These are phyloP conservation scores for Ephemerocybe angulata DNA, from an alignment of 768 basidiomycete genomes.

Conservation along the genomic window DNA sequence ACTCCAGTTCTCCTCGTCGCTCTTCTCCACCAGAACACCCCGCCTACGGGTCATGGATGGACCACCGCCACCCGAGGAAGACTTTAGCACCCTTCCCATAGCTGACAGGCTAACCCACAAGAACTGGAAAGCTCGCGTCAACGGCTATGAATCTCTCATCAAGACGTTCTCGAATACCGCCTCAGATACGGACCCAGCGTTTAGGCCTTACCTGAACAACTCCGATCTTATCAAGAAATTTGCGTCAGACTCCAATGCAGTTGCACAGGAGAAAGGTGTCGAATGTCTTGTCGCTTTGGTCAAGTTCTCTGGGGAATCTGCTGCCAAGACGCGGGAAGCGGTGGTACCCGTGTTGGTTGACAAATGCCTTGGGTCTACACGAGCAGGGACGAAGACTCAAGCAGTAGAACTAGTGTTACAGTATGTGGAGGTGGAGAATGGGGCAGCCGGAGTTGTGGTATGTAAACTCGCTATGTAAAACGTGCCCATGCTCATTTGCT, in stretches of 20 bases:
- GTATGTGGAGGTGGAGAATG: constrained; percentile 92
- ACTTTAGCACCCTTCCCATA: constrained; percentile 78
- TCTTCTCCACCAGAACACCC: constrained; percentile 12
- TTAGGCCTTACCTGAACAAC: constrained; percentile 82
- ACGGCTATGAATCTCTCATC: constrained; percentile 84
- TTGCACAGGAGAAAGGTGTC: constrained; percentile 96
- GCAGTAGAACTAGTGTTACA: constrained; percentile 82
- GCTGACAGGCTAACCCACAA: constrained; percentile 85
- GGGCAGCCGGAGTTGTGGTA: constrained; percentile 83
- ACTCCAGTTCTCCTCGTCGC: not conserved
- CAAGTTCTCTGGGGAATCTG: constrained; percentile 87
- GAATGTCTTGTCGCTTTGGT: constrained; percentile 84
- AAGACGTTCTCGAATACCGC: constrained; percentile 85
- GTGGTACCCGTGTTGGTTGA: constrained; percentile 93
- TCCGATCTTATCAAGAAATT: constrained; percentile 81
- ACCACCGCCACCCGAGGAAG: constrained; percentile 88
- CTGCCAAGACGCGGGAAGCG: constrained; percentile 72
- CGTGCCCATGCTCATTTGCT: constrained; percentile 18
- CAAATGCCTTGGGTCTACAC: constrained; percentile 89
- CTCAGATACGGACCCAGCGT: constrained; percentile 91
- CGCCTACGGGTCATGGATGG: constrained; percentile 66
- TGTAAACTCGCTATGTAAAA: constrained; percentile 35
- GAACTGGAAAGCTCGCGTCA: constrained; percentile 98
- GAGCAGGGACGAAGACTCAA: constrained; percentile 86
- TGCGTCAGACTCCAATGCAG: constrained; percentile 87